A percentile compares a stretch with the other conserved stretches of the same genome.
These are phyloP conservation scores for Solanum piurae DNA, from an alignment of 257 asterid genomes.

Conservation along the genomic window DNA sequence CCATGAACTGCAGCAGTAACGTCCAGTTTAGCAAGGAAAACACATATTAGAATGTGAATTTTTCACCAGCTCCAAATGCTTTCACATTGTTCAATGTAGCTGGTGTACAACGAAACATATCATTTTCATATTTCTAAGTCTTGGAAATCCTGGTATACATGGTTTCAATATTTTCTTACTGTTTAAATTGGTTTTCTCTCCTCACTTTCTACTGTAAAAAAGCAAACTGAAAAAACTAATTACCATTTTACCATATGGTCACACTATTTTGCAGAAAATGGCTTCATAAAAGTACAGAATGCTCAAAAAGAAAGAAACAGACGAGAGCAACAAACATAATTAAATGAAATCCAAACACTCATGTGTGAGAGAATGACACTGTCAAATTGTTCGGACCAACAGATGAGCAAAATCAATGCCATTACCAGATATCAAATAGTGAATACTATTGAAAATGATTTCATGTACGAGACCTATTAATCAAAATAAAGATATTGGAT, in stretches of 20 bases:
- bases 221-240: background rate
- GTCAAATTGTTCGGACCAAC: background rate
- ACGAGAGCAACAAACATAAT: background rate
- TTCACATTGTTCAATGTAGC: background rate
- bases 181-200: background rate
- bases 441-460: background rate
- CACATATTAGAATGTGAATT: background rate
- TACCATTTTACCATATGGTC: background rate
- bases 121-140: background rate
- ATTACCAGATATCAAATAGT: background rate
- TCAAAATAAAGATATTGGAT: background rate
- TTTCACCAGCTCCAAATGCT: background rate
- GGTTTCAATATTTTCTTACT: background rate
- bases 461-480: background rate
- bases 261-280: background rate
- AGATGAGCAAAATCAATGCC: background rate
- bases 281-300: background rate
- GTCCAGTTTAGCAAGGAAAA: background rate
- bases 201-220: background rate
- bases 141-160: background rate
- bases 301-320: background rate
- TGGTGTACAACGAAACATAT: background rate
- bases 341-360: background rate
- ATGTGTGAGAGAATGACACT: background rate
- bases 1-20: slow-evolving; percentile 1